Percentiles rank a stretch among this genome's conserved stretches.
Evolutionary conservation across 495 filamentous ascomycete genomes (phyloP).

Genomic region (Penicillium verhagenii): DNA sequence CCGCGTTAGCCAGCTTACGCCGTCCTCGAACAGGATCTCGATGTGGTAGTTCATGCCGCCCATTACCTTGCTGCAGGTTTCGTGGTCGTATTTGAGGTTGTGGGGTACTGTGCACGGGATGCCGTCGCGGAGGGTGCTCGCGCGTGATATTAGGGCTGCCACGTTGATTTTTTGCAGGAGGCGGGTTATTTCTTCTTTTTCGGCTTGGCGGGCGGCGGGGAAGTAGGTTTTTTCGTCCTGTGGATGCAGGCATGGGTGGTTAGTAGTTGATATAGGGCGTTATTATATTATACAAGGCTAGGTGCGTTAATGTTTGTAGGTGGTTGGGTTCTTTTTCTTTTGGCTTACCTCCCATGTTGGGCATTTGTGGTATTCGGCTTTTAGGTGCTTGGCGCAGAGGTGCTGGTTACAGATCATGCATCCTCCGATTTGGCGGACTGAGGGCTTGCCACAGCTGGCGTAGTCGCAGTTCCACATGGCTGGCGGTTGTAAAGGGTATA

Average conservation of each 20-base stretch:
- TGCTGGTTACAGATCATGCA: constrained; percentile 35
- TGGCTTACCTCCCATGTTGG: constrained; percentile 36
- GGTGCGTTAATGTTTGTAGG: background rate
- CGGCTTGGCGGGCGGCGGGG: constrained; percentile 22
- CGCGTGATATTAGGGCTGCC: constrained; percentile 21
- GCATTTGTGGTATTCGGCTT: constrained; percentile 26
- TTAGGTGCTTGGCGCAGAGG: constrained; percentile 32
- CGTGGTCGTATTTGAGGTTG: constrained; percentile 27
- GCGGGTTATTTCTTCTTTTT: constrained; percentile 23
- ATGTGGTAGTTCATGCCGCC: constrained; percentile 38
- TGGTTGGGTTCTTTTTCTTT: too few species aligned
- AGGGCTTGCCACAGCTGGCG: constrained; percentile 21
- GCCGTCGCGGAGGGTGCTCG: constrained; percentile 23
- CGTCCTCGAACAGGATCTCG: constrained; percentile 29
- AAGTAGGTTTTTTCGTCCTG: constrained; percentile 31
- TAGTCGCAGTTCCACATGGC: constrained; percentile 32
- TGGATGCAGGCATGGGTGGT: too few species aligned
- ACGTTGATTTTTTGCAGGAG: constrained; percentile 32
- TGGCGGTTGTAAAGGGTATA: background rate
- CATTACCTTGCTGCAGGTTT: constrained; percentile 31
- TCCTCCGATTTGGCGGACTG: constrained; percentile 31
- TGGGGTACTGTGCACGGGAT: constrained; percentile 21
- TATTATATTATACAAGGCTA: too few species aligned
- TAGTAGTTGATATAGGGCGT: too few species aligned
- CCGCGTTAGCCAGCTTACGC: constrained; percentile 24